Evolutionary conservation across 805 yeast genomes (phyloP), one percentile per base, ranked within the genome.

Genomic region (Saccharomycopsis schoenii): DNA sequence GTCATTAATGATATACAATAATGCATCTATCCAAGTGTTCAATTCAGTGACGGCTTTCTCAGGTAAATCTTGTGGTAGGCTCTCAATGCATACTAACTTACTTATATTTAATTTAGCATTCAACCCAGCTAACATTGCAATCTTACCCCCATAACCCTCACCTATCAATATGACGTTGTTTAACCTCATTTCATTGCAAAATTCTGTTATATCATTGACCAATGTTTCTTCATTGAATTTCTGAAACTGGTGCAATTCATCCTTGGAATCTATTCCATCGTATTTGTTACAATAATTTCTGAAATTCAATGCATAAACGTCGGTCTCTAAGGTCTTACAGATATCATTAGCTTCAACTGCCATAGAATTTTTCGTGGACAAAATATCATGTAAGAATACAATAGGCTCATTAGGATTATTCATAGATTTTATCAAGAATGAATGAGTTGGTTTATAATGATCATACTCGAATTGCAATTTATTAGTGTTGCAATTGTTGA

Each of bases 381-480:
- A 51, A 15, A 61, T 57, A 43, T 63, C 62, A 55, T 57, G 64
- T 10, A 63, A 24, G 36, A 58, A 61, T 6, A 63, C 42, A 11
- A 63, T 56, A 11, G 66, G 64, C 54, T 63, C 64, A 19, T 63
- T 58, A 4, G 66, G 66, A 39, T 63, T 61, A 34, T 61, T 63
- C 17, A 37, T 21, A 0, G 63, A 47, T 36, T 61, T 61, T 8
- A 40, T 39, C 17, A 63, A 40, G 25, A 63, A 63, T n/a, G 66
- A 59, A 14, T 63, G 65, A n/a, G 14, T n/a, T 25, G 64, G 64
- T 2, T 54, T 37, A 43, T 58, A 59, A 1, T 58, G 43, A 40
- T 60, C 61, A 47, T 43, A 60, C n/a, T 62, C 60, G 15, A 56
- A 56, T 11, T 56, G 52, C 10, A 47, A 5, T 47, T 47, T 47